Percentiles rank a stretch among this genome's conserved stretches.
Conservation (phyloP, 2,329 filamentous ascomycete genomes). For the Aschersonia sp. region DNA sequence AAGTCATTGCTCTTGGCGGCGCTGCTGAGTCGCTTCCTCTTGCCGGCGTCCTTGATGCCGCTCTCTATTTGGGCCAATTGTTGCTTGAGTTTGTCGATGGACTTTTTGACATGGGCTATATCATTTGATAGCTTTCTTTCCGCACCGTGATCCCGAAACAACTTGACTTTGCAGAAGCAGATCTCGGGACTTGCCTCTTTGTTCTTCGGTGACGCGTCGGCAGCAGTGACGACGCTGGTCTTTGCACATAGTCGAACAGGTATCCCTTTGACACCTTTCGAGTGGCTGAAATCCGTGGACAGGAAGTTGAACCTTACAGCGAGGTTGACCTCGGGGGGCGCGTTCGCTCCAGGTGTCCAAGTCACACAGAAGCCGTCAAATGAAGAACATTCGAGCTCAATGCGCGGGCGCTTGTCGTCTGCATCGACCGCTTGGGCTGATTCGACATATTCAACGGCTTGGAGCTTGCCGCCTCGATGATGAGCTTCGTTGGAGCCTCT, state of each 20-base stretch:
- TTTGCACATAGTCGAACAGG: constrained; percentile 87
- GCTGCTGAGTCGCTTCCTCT: constrained; percentile 43
- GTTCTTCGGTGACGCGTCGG: constrained; percentile 32
- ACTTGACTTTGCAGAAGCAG: constrained; percentile 91
- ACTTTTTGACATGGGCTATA: constrained; percentile 87
- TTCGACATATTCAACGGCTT: constrained; percentile 89
- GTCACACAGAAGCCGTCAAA: constrained; percentile 90
- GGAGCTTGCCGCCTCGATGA: constrained; percentile 78
- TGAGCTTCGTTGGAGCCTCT: constrained; percentile 92
- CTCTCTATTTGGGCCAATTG: constrained; percentile 70
- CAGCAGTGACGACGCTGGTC: constrained; percentile 49
- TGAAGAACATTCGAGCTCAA: constrained; percentile 61
- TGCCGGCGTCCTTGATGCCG: constrained; percentile 51
- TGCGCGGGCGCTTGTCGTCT: constrained; percentile 50
- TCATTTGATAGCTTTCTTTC: constrained; percentile 93
- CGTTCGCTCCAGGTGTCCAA: constrained; percentile 64
- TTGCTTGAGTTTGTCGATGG: constrained; percentile 89
- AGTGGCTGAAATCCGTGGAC: constrained; percentile 96
- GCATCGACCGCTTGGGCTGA: constrained; percentile 42
- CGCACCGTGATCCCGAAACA: constrained; percentile 91
- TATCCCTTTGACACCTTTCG: constrained; percentile 95
- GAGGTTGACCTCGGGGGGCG: constrained; percentile 63
- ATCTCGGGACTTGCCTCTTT: constrained; percentile 47
- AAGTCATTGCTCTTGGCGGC: constrained; percentile 30
- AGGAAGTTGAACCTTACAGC: constrained; percentile 96